phyloP scores from a whole-genome alignment of 2,329 filamentous ascomycete species.

The Triangularia verruculosa region DNA sequence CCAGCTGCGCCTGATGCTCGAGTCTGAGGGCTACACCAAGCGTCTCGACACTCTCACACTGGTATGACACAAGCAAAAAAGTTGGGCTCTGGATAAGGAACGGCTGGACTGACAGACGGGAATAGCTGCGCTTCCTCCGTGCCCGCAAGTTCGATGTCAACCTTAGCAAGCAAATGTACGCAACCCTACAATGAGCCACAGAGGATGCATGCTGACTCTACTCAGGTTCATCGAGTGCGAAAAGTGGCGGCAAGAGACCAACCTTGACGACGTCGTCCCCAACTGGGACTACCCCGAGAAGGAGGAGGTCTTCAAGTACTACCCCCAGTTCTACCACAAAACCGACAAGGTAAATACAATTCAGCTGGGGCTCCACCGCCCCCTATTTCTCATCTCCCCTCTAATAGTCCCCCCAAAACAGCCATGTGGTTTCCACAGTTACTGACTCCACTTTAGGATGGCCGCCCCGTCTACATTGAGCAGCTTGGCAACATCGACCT shows the following conservation, averaged over 20 bases:
- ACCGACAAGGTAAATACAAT: slow-evolving; percentile 65
- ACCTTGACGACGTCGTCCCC: slow-evolving; percentile 76
- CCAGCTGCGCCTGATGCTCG: slow-evolving; percentile 81
- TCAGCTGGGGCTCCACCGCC: slow-evolving; percentile 2
- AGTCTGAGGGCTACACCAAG: slow-evolving; percentile 76
- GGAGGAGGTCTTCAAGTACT: slow-evolving; percentile 78
- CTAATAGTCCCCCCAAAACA: too few species aligned
- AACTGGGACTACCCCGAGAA: slow-evolving; percentile 89
- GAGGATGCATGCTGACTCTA: background rate
- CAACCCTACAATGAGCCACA: background rate
- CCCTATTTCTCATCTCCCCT: background rate
- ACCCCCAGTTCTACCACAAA: slow-evolving; percentile 99
- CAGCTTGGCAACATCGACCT: slow-evolving; percentile 92
- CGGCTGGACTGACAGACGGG: slow-evolving; percentile 10
- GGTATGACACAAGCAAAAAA: slow-evolving; percentile 47
- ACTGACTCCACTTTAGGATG: slow-evolving; percentile 60
- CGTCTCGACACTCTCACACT: slow-evolving; percentile 89
- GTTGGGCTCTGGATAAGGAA: background rate
- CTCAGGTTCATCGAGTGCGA: slow-evolving; percentile 85
- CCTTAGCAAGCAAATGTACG: slow-evolving; percentile 82
- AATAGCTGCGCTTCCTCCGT: slow-evolving; percentile 80
- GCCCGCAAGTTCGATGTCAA: slow-evolving; percentile 93
- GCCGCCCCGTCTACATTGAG: slow-evolving; percentile 95
- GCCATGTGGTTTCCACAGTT: background rate
- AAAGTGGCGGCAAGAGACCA: slow-evolving; percentile 84